Conservation (phyloP, 768 basidiomycete genomes). For the Omphalotus guepiniiformis region DNA sequence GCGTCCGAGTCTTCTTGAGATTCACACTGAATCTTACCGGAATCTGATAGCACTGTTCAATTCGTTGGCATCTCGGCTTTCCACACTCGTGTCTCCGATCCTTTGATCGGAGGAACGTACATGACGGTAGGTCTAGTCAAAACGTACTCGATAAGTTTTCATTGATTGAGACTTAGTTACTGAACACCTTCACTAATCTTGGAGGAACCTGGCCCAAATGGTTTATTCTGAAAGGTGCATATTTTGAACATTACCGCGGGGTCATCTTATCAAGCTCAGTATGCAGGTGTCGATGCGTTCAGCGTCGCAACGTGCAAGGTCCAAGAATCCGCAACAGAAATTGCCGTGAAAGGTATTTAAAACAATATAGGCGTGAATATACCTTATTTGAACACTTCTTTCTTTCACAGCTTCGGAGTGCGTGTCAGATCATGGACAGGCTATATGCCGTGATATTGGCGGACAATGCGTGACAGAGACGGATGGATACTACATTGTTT, state of each 20-base stretch:
- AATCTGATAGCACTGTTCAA: slow-evolving; percentile 76
- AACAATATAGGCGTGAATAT: background rate
- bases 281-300: slow-evolving; percentile 79
- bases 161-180: slow-evolving; percentile 46
- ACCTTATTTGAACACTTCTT: slow-evolving; percentile 12
- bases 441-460: slow-evolving; percentile 64
- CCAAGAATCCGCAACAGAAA: slow-evolving; percentile 46
- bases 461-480: slow-evolving; percentile 80
- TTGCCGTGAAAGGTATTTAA: slow-evolving; percentile 50
- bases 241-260: background rate
- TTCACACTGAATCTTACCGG: slow-evolving; percentile 8
- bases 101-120: slow-evolving; percentile 96
- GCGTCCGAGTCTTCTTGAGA: slow-evolving; percentile 24
- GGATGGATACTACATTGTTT: slow-evolving; percentile 92
- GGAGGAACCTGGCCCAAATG: slow-evolving; percentile 98
- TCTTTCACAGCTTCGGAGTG: slow-evolving; percentile 82
- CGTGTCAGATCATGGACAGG: slow-evolving; percentile 88
- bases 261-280: slow-evolving; percentile 12
- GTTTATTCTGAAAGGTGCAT: slow-evolving; percentile 85
- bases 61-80: slow-evolving; percentile 99
- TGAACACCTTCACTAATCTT: slow-evolving; percentile 95
- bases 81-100: slow-evolving; percentile 95
- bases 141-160: background rate
- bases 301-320: slow-evolving; percentile 82
- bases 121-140: slow-evolving; percentile 77